Evolutionary conservation across 495 filamentous ascomycete genomes (phyloP).

Genomic region (Parmelia sp.): DNA sequence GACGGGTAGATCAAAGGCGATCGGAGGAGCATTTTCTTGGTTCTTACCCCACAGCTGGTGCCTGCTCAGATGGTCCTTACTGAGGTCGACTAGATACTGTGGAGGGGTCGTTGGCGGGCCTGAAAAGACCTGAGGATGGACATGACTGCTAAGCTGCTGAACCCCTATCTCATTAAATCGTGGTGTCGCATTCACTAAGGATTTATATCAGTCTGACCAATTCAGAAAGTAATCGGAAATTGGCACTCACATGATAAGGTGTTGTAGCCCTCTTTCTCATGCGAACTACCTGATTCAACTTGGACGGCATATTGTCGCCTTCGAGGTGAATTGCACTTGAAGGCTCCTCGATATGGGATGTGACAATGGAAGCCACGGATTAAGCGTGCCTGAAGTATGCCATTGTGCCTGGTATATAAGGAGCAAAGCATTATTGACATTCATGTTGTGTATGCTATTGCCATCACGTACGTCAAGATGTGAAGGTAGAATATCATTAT

Average conservation of each 20-base stretch:
- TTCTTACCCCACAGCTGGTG: constrained; percentile 91
- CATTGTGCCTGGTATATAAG: constrained; percentile 6
- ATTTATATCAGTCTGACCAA: constrained; percentile 10
- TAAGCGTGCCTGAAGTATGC: constrained; percentile 6
- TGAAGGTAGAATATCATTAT: background rate
- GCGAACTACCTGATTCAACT: constrained; percentile 28
- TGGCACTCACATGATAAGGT: constrained; percentile 37
- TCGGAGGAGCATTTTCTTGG: constrained; percentile 62
- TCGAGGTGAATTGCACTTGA: constrained; percentile 22
- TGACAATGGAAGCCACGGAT: background rate
- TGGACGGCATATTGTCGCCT: constrained; percentile 29
- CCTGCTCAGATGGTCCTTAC: constrained; percentile 72
- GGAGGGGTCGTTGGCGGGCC: constrained; percentile 50
- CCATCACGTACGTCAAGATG: background rate
- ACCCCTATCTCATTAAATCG: constrained; percentile 90
- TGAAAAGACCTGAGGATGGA: constrained; percentile 81
- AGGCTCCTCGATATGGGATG: constrained; percentile 23
- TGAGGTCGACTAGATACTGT: constrained; percentile 65
- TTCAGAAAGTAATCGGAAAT: background rate
- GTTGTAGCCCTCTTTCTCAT: constrained; percentile 15
- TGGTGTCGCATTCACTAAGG: constrained; percentile 49
- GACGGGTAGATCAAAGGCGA: constrained; percentile 76
- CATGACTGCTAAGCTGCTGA: constrained; percentile 77
- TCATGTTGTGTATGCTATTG: constrained; percentile 17
- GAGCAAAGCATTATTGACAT: constrained; percentile 16